Conservation (phyloP, 352 stramenopile species). For the Pythium periplocum region DNA sequence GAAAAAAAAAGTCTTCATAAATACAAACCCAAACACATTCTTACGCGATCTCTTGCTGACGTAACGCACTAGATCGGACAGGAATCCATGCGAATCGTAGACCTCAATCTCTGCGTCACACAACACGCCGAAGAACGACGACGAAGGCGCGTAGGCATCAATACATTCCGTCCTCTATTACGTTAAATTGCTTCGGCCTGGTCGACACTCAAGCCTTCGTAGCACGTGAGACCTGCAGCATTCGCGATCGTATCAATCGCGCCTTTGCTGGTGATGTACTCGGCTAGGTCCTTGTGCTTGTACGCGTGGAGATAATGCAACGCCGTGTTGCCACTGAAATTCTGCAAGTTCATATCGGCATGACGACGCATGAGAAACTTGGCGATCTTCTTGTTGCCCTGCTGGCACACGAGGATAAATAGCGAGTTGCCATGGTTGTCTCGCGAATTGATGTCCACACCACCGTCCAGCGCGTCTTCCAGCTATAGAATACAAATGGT, state of each 20-base stretch:
- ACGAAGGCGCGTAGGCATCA: no score
- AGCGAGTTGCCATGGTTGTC: conserved; percentile 96
- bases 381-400: conserved; percentile 93
- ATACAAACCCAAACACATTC: no score
- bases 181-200: conserved; percentile 39
- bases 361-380: conserved; percentile 93
- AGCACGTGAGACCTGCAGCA: conserved; percentile 89
- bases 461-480: conserved; percentile 84
- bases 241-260: conserved; percentile 92
- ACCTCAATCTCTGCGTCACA: no score
- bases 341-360: conserved; percentile 93
- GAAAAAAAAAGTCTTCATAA: no score
- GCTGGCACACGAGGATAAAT: conserved; percentile 92
- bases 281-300: conserved; percentile 84
- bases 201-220: conserved; percentile 86
- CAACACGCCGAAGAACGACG: no score
- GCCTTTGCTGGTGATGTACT: conserved; percentile 94
- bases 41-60: no score
- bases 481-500: conserved; percentile 31
- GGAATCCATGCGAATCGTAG: no score
- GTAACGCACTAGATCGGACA: no score
- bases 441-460: conserved; percentile 84
- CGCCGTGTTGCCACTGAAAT: conserved; percentile 92
- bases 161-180: no score
- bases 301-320: conserved; percentile 96